Conservation (phyloP, 805 yeast genomes). For the Lipomyces oligophaga region DNA sequence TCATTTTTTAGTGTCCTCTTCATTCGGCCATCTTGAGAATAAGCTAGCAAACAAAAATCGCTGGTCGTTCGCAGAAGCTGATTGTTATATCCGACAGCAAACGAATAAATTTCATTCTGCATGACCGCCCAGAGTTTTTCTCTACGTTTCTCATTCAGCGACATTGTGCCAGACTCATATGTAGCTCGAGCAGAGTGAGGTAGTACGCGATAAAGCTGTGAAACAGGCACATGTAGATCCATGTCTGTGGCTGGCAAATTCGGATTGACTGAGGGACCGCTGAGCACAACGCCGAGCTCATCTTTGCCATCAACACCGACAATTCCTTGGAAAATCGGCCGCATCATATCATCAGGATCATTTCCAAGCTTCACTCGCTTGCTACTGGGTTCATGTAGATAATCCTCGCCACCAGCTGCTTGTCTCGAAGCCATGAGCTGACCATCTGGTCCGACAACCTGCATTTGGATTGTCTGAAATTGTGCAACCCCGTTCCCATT, state of each 20-base stretch:
- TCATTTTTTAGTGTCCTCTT: constrained; percentile 26
- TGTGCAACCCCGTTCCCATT: not conserved
- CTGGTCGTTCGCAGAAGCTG: constrained; percentile 19
- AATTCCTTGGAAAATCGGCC: constrained; percentile 5
- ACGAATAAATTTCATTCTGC: constrained; percentile 19
- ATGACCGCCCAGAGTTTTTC: constrained; percentile 26
- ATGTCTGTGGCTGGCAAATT: constrained; percentile 16
- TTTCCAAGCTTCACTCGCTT: not conserved
- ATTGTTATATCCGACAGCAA: constrained; percentile 24
- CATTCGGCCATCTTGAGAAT: constrained; percentile 28
- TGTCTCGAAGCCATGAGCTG: not conserved
- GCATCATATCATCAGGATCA: constrained; percentile 1
- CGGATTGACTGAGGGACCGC: constrained; percentile 6
- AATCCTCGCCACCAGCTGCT: constrained; percentile 6
- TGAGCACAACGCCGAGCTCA: not conserved
- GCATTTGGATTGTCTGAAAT: not conserved
- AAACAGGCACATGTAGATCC: constrained; percentile 16
- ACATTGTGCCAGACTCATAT: constrained; percentile 16
- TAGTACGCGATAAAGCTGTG: constrained; percentile 8
- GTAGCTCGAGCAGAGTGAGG: constrained; percentile 19
- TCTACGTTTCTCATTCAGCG: constrained; percentile 21
- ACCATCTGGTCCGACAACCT: not conserved
- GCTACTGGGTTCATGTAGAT: not conserved
- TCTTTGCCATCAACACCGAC: not conserved
- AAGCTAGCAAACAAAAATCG: constrained; percentile 26